Evolutionary conservation across 495 filamentous ascomycete genomes (phyloP).

Genomic region (Penicillium egyptiacum): DNA sequence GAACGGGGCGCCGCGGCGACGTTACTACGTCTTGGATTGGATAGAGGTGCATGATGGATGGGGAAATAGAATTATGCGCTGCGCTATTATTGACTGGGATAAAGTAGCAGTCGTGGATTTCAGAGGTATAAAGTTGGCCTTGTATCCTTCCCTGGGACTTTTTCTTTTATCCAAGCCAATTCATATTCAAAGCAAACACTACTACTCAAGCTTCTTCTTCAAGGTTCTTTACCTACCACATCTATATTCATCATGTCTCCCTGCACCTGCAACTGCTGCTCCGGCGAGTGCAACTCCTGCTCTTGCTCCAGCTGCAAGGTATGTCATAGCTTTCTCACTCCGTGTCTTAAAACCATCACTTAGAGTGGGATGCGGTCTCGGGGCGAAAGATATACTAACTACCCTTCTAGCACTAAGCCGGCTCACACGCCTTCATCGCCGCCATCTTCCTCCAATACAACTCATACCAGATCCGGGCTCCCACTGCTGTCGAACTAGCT

Average conservation of each 20-base stretch:
- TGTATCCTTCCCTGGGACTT: constrained; percentile 9
- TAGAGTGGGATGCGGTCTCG: neutral
- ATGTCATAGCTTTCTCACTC: constrained; percentile 14
- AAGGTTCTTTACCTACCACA: constrained; percentile 22
- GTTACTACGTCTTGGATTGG: neutral
- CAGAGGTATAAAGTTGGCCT: constrained; percentile 24
- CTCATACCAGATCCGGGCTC: constrained; percentile 29
- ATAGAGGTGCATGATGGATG: constrained; percentile 4
- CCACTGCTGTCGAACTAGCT: constrained; percentile 29
- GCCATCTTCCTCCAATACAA: constrained; percentile 29
- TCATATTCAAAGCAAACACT: constrained; percentile 8
- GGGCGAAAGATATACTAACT: constrained; percentile 19
- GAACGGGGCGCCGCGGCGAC: constrained; percentile 15
- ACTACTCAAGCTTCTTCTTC: constrained; percentile 10
- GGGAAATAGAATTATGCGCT: neutral
- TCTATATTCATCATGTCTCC: constrained; percentile 40
- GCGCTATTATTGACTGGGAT: constrained; percentile 2
- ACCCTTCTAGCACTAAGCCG: constrained; percentile 32
- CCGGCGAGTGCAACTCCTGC: constrained; percentile 45
- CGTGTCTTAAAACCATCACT: neutral
- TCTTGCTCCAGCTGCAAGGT: constrained; percentile 43
- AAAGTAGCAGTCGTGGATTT: neutral
- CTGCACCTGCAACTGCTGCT: constrained; percentile 50
- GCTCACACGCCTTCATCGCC: constrained; percentile 21
- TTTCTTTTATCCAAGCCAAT: constrained; percentile 6